Percentiles rank a stretch among this genome's conserved stretches.
Conservation (phyloP, 2,329 filamentous ascomycete genomes). For the Cytospora leucostoma region DNA sequence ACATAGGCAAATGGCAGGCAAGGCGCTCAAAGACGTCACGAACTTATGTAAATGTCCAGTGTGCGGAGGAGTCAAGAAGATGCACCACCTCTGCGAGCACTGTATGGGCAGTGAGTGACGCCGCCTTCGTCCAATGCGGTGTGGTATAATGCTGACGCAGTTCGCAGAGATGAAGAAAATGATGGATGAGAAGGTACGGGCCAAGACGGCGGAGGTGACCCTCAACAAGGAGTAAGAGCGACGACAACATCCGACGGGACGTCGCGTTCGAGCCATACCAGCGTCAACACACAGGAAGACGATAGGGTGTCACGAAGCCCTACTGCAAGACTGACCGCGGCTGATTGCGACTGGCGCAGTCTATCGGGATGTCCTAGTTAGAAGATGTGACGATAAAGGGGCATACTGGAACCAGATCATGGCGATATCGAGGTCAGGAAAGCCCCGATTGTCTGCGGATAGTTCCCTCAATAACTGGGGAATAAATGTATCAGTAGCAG, state of each 20-base stretch:
- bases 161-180: conserved; percentile 25
- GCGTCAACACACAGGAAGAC: background rate
- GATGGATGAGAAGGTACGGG: conserved; percentile 18
- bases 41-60: conserved; percentile 84
- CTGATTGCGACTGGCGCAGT: background rate
- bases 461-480: background rate
- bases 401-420: background rate
- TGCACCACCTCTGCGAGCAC: conserved; percentile 83
- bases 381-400: background rate
- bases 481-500: background rate
- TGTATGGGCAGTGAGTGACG: conserved; percentile 74
- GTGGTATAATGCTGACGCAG: conserved; percentile 12
- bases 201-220: conserved; percentile 19
- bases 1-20: conserved; percentile 91
- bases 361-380: background rate
- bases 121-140: background rate
- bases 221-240: conserved; percentile 20
- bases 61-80: conserved; percentile 84
- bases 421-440: background rate
- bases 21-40: conserved; percentile 88
- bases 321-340: background rate
- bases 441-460: background rate
- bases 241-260: background rate
- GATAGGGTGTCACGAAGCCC: background rate
- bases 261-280: background rate